These are phyloP conservation scores for Ceriops zippeliana DNA, from an alignment of 345 rosid genomes.

Conservation along the genomic window DNA sequence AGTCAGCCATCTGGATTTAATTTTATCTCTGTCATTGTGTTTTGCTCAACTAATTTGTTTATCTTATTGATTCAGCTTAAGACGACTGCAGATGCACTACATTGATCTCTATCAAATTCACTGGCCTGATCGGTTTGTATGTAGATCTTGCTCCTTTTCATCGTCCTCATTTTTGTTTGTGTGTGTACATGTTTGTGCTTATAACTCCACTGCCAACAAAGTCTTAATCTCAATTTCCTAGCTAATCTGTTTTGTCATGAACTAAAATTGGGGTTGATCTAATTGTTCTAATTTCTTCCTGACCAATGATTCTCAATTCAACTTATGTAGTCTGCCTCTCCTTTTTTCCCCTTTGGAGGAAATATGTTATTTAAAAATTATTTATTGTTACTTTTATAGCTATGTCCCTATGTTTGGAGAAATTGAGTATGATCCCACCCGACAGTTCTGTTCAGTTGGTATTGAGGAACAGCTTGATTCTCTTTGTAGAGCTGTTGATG, in stretches of 20 bases:
- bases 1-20: not conserved
- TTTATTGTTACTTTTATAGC: conserved; percentile 23
- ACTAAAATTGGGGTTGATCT: too few relatives aligned
- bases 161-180: not conserved
- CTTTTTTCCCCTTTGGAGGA: too few relatives aligned
- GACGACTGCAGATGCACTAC: conserved; percentile 44
- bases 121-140: conserved; percentile 77
- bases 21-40: not conserved
- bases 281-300: too few relatives aligned
- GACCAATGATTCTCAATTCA: too few relatives aligned
- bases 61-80: conserved; percentile 34
- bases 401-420: conserved; percentile 69
- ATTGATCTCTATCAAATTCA: conserved; percentile 66
- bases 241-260: too few relatives aligned
- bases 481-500: conserved; percentile 47
- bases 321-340: too few relatives aligned
- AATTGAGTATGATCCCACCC: conserved; percentile 42
- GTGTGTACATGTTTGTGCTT: not conserved
- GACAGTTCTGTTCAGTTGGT: conserved; percentile 37
- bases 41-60: not conserved
- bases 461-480: conserved; percentile 61
- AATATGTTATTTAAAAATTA: conserved; percentile 5
- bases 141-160: conserved; percentile 23
- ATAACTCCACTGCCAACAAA: too few relatives aligned
- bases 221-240: too few relatives aligned